Conservation (phyloP, 805 yeast genomes). For the Candida vaughaniae region DNA sequence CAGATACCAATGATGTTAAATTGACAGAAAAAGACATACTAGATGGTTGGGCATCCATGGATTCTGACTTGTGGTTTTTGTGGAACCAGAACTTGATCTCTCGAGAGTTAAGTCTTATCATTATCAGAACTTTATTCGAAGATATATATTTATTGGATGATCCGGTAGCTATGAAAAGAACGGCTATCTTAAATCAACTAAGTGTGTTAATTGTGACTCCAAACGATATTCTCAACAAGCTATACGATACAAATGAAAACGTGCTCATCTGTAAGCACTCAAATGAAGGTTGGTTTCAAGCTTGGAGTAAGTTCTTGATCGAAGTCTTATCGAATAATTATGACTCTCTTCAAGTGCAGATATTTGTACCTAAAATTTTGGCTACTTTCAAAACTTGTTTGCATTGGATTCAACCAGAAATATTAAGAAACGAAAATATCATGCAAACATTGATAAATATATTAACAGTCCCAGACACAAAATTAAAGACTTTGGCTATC, state of each 20-base stretch:
- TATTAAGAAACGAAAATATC: conserved; percentile 65
- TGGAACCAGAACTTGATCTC: conserved; percentile 69
- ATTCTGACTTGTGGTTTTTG: conserved; percentile 63
- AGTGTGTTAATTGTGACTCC: conserved; percentile 84
- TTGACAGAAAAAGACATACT: conserved; percentile 47
- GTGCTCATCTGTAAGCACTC: conserved; percentile 65
- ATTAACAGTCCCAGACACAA: conserved; percentile 57
- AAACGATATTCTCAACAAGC: conserved; percentile 54
- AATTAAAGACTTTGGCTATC: conserved; percentile 76
- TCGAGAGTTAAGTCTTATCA: conserved; percentile 73
- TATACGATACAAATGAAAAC: conserved; percentile 66
- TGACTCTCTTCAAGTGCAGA: conserved; percentile 26
- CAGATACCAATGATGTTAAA: conserved; percentile 1
- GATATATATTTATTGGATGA: conserved; percentile 92
- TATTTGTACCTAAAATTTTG: conserved; percentile 63
- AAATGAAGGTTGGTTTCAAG: conserved; percentile 80
- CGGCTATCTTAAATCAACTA: conserved; percentile 72
- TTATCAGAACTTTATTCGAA: conserved; percentile 85
- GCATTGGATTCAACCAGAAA: conserved; percentile 84
- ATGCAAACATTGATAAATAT: conserved; percentile 61
- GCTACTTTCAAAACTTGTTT: conserved; percentile 86
- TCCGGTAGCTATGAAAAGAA: conserved; percentile 79
- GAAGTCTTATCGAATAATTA: conserved; percentile 33
- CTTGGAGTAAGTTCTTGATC: conserved; percentile 54
- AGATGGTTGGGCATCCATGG: conserved; percentile 89